A percentile compares a stretch with the other conserved stretches of the same genome.
Evolutionary conservation across 352 stramenopile genomes (phyloP).

Genomic region (Globisporangium takayamanum): DNA sequence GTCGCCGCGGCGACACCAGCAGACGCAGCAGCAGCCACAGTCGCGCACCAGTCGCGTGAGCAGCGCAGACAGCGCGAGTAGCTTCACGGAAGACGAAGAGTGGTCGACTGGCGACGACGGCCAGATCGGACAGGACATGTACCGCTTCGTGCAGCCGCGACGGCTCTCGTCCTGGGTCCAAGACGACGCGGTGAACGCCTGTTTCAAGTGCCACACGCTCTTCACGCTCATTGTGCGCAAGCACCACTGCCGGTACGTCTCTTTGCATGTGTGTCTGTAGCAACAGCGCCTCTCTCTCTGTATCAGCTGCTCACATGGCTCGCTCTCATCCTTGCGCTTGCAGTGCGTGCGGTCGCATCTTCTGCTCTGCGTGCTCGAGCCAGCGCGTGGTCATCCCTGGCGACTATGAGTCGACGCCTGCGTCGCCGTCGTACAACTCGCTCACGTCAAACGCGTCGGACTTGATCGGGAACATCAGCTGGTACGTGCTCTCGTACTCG

Average conservation of each 20-base stretch:
- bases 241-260: conserved; percentile 62
- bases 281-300: background rate
- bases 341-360: conserved; percentile 74
- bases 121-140: conserved; percentile 59
- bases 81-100: conserved; percentile 50
- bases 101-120: conserved; percentile 47
- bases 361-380: conserved; percentile 72
- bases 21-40: conserved; percentile 7
- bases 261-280: background rate
- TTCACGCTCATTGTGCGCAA: conserved; percentile 80
- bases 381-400: conserved; percentile 77
- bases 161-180: conserved; percentile 80
- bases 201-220: conserved; percentile 79
- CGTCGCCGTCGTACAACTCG: conserved; percentile 50
- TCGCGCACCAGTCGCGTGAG: conserved; percentile 13
- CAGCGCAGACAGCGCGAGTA: conserved; percentile 13
- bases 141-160: conserved; percentile 76
- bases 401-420: conserved; percentile 72
- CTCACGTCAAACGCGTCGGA: conserved; percentile 69
- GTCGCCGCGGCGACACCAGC: background rate
- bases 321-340: background rate
- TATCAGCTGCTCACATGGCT: background rate
- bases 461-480: conserved; percentile 76
- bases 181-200: conserved; percentile 80
- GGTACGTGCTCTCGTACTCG: conserved; percentile 73